Evolutionary conservation across 1,284 basidiomycete genomes (phyloP).

Genomic region (Melampsora medusae): DNA sequence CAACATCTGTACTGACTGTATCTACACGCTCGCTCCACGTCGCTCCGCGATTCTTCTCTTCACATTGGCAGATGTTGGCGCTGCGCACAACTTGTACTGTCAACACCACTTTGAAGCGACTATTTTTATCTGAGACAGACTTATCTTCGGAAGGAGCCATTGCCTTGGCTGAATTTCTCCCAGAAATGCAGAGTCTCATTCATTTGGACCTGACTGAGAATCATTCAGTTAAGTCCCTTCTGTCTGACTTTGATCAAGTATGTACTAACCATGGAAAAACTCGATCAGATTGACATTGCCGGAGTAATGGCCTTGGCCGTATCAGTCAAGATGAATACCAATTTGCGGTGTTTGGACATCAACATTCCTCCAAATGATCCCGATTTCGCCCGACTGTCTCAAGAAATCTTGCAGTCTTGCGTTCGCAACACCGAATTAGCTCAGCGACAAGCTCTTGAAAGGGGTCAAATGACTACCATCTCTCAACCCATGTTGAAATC

Average conservation of each 20-base stretch:
- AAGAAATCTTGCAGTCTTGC: slow-evolving; percentile 62
- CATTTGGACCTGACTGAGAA: slow-evolving; percentile 65
- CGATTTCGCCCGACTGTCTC: slow-evolving; percentile 67
- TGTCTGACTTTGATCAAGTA: slow-evolving; percentile 3
- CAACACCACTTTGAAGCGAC: slow-evolving; percentile 83
- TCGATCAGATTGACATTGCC: slow-evolving; percentile 68
- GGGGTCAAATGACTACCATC: slow-evolving; percentile 53
- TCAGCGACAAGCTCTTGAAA: slow-evolving; percentile 50
- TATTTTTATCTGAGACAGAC: slow-evolving; percentile 82
- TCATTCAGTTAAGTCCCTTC: slow-evolving; percentile 45
- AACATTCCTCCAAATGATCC: slow-evolving; percentile 86
- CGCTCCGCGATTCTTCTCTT: slow-evolving; percentile 36
- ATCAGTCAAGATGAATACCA: slow-evolving; percentile 74
- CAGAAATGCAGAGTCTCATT: slow-evolving; percentile 78
- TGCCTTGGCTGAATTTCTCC: slow-evolving; percentile 90
- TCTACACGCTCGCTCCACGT: not conserved
- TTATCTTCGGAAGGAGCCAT: slow-evolving; percentile 84
- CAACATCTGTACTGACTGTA: not conserved
- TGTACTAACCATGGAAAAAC: not conserved
- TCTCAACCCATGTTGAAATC: slow-evolving; percentile 59
- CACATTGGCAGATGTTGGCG: slow-evolving; percentile 68
- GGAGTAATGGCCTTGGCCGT: slow-evolving; percentile 87
- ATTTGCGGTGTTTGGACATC: slow-evolving; percentile 86
- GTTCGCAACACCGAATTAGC: slow-evolving; percentile 78
- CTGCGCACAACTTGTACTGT: slow-evolving; percentile 87